Evolutionary conservation across 2,329 filamentous ascomycete species (phyloP), one percentile per base, ranked within the genome.

Genomic region (Periconia digitata): DNA sequence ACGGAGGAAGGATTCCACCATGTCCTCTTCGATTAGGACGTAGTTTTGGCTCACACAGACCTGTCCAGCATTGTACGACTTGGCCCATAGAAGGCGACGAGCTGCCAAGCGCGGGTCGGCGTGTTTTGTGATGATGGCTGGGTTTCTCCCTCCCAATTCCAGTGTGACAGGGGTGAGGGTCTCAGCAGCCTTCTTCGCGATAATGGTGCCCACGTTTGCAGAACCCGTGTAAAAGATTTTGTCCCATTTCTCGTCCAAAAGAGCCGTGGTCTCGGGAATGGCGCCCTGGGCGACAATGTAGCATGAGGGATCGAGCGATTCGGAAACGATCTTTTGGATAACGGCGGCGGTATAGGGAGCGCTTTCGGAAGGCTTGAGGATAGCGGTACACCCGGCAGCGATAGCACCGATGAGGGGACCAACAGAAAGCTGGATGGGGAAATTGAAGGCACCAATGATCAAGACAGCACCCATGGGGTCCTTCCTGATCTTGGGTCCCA

Each of bases 191-290:
- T 78, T 79, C 71, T 78, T 78, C 13, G 77, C 74, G 49, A 79
- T 76, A 58, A 79, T 79, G 18, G 65, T 77, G 40, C 89, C 94
- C 16, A 96, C 90, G 22, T 69, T 76, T 44, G 81, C 80, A 62
- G 85, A 86, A 46, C 94, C 94, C 1, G 94, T 99, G 76, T 96
- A 99, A 78, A 94, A 92, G 64, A 99, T 95, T 81, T 96, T 97
- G 76, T 95, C 92, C 87, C 92, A 99, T 72, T 92, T 92, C 76
- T 91, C 84, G 49, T 92, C 84, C 27, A 99, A 81, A 38, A 97
- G 76, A 12, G 85, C 85, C 39, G 88, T 90, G 3, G 88, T 91
- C 77, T 96, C 90, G 12, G 86, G 79, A 17, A 96, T 74, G 22
- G 78, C 85, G 51, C 94, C 94, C 69, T 96, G 94, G 58, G 96